These are phyloP conservation scores for Penicillium psychrosexuale DNA, from an alignment of 2,329 filamentous ascomycete genomes.

Conservation along the genomic window DNA sequence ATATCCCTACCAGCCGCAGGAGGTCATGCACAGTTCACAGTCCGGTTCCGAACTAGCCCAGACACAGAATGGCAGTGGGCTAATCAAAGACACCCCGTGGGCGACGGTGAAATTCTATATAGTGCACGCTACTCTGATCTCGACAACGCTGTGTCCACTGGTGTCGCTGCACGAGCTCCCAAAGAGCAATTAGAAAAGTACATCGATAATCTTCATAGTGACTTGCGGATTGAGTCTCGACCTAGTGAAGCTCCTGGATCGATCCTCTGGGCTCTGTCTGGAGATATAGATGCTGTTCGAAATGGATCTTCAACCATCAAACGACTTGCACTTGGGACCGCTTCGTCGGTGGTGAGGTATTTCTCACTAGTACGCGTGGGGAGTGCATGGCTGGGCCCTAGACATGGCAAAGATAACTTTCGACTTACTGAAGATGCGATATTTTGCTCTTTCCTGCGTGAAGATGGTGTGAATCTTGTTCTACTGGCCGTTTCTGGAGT, in stretches of 20 bases:
- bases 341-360: conserved; percentile 67
- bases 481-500: conserved; percentile 74
- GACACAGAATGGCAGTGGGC: conserved; percentile 45
- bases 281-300: conserved; percentile 53
- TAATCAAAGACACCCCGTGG: conserved; percentile 40
- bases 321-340: conserved; percentile 59
- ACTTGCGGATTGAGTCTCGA: conserved; percentile 34
- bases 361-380: conserved; percentile 77
- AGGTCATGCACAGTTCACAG: conserved; percentile 40
- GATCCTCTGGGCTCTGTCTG: conserved; percentile 51
- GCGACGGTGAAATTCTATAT: conserved; percentile 45
- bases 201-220: conserved; percentile 34
- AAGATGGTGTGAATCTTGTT: conserved; percentile 70
- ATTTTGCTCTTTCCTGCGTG: conserved; percentile 71
- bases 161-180: conserved; percentile 11
- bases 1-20: conserved; percentile 28
- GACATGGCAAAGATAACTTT: conserved; percentile 70
- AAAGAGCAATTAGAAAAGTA: conserved; percentile 29
- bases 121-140: conserved; percentile 23
- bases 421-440: conserved; percentile 73
- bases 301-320: conserved; percentile 57
- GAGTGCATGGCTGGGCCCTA: conserved; percentile 83
- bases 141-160: neutral
- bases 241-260: conserved; percentile 44
- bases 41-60: conserved; percentile 41